phyloP scores from a whole-genome alignment of 75 land plant species.

The Picea sitchensis region DNA sequence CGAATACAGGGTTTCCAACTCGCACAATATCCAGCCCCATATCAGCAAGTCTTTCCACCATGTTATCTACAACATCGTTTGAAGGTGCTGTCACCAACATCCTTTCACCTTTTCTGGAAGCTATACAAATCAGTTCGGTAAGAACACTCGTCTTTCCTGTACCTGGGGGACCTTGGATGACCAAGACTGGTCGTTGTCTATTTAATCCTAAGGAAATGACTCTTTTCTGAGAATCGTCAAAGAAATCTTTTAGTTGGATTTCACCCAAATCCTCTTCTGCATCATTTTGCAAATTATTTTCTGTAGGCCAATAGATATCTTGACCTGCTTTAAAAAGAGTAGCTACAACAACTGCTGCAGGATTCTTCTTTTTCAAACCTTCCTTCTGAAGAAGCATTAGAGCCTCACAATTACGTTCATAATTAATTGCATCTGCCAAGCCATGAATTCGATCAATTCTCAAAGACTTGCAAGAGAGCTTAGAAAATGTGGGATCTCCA shows the following conservation, averaged over 20 bases:
- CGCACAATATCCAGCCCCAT: slow-evolving; percentile 66
- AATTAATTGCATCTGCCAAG: too few species aligned
- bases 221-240: slow-evolving; percentile 67
- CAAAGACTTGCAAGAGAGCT: too few species aligned
- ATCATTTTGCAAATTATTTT: slow-evolving; percentile 34
- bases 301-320: slow-evolving; percentile 52
- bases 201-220: slow-evolving; percentile 70
- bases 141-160: slow-evolving; percentile 87
- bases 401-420: slow-evolving; percentile 82
- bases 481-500: too few species aligned
- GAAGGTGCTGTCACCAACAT: slow-evolving; percentile 91
- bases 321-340: slow-evolving; percentile 69
- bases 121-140: slow-evolving; percentile 58
- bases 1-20: slow-evolving; percentile 86
- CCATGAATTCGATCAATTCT: too few species aligned
- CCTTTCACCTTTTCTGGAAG: slow-evolving; percentile 69
- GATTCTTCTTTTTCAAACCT: slow-evolving; percentile 76
- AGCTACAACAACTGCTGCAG: slow-evolving; percentile 69
- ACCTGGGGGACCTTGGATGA: slow-evolving; percentile 93
- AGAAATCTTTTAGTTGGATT: slow-evolving; percentile 12
- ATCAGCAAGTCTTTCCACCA: slow-evolving; percentile 71
- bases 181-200: slow-evolving; percentile 56
- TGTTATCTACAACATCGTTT: slow-evolving; percentile 91
- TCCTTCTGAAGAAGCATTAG: slow-evolving; percentile 79
- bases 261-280: slow-evolving; percentile 23